phyloP scores from a whole-genome alignment of 345 rosid genomes.

The Fremontodendron californicum region DNA sequence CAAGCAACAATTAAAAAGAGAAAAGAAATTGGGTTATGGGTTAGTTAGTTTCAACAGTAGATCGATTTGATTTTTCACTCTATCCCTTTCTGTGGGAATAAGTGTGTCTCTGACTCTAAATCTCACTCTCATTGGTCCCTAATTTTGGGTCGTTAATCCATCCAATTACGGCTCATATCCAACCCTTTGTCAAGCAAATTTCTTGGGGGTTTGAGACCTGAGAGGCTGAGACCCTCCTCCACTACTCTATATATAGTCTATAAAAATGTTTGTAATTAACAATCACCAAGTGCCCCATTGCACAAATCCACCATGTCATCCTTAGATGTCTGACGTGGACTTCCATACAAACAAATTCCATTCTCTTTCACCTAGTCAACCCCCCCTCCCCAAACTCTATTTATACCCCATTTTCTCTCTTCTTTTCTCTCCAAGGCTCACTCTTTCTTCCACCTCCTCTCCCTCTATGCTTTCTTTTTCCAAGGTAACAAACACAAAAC shows the following conservation, averaged over 20 bases:
- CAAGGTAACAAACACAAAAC: neutral
- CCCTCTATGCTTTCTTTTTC: neutral
- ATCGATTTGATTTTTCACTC: neutral
- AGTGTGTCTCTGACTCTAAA: neutral
- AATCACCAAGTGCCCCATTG: slow-evolving; percentile 29
- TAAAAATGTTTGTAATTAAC: neutral
- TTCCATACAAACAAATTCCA: neutral
- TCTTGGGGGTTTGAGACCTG: neutral
- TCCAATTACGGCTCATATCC: slow-evolving; percentile 1
- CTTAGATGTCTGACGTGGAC: slow-evolving; percentile 43
- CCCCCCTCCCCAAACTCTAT: slow-evolving; percentile 25
- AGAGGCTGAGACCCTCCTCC: neutral
- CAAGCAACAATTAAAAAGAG: neutral
- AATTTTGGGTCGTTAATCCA: slow-evolving; percentile 12
- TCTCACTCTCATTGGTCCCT: slow-evolving; percentile 17
- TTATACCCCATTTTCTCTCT: slow-evolving; percentile 23
- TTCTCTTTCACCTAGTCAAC: neutral
- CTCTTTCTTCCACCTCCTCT: neutral
- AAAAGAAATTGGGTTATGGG: neutral
- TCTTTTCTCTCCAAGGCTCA: slow-evolving; percentile 11
- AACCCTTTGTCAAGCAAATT: neutral
- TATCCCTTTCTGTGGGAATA: neutral
- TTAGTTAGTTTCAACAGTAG: neutral
- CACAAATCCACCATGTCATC: slow-evolving; percentile 40
- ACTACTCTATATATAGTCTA: neutral